Conservation (phyloP, 495 filamentous ascomycete species). For the Xylaria longipes region DNA sequence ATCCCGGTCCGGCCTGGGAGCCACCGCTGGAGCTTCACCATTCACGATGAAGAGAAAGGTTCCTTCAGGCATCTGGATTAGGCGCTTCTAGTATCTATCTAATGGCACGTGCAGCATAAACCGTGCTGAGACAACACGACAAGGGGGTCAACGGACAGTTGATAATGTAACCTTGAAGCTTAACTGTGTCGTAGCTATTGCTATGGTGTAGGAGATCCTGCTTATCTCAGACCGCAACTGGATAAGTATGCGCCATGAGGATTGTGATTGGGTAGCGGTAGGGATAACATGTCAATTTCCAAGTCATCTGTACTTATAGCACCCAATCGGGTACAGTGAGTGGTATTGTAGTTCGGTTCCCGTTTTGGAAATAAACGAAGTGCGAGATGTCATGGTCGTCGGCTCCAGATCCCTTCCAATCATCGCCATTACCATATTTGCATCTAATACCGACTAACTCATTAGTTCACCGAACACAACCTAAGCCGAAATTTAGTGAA, state of each 20-base stretch:
- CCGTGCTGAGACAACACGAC: background rate
- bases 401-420: background rate
- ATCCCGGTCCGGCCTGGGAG: background rate
- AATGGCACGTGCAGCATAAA: background rate
- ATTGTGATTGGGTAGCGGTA: background rate
- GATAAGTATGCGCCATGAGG: background rate
- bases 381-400: conserved; percentile 2
- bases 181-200: background rate
- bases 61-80: background rate
- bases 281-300: background rate
- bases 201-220: background rate
- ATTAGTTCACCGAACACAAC: conserved; percentile 14
- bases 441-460: background rate
- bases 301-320: too few species aligned
- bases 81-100: background rate
- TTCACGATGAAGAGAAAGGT: conserved; percentile 9
- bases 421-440: background rate
- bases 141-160: background rate
- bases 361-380: conserved; percentile 17
- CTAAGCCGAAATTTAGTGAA: background rate
- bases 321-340: conserved; percentile 3
- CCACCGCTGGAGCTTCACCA: background rate
- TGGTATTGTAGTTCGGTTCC: background rate
- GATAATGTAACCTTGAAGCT: conserved; percentile 8
- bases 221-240: background rate